These are phyloP conservation scores for Saprolegnia diclina DNA, from an alignment of 352 stramenopile species.

Conservation along the genomic window DNA sequence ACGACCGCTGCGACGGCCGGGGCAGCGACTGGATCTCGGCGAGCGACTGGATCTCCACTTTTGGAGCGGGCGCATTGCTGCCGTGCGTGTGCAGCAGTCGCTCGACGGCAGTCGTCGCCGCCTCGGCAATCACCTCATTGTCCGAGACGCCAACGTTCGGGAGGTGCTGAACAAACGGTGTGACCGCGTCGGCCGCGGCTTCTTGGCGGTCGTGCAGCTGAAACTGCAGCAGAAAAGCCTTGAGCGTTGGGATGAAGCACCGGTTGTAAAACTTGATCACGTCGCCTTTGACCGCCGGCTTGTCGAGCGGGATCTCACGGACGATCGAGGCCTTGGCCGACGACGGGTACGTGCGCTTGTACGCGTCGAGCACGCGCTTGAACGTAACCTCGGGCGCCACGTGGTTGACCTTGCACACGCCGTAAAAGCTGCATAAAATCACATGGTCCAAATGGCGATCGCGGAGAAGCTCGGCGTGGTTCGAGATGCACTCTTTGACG, in stretches of 20 bases:
- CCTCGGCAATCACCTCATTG: constrained; percentile 71
- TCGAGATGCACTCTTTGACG: constrained; percentile 72
- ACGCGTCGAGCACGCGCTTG: constrained; percentile 66
- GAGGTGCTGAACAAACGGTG: constrained; percentile 36
- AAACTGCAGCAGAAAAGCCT: constrained; percentile 82
- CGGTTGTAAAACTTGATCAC: constrained; percentile 89
- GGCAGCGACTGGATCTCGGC: constrained; percentile 72
- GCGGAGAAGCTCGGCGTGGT: constrained; percentile 32
- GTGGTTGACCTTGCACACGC: constrained; percentile 80
- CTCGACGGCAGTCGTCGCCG: constrained; percentile 60
- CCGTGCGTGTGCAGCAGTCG: constrained; percentile 31
- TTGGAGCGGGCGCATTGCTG: neutral
- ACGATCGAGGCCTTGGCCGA: constrained; percentile 44
- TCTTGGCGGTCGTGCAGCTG: constrained; percentile 78
- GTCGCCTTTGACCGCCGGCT: constrained; percentile 43
- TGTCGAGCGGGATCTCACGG: constrained; percentile 68
- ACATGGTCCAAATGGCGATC: constrained; percentile 79
- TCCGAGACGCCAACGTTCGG: constrained; percentile 53
- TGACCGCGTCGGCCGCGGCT: constrained; percentile 50
- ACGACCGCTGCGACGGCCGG: constrained; percentile 67
- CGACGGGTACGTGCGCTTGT: constrained; percentile 44
- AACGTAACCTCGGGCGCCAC: constrained; percentile 60
- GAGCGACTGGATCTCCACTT: constrained; percentile 44
- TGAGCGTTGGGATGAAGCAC: constrained; percentile 78
- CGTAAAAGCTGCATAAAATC: constrained; percentile 78